A percentile compares a stretch with the other conserved stretches of the same genome.
phyloP scores from a whole-genome alignment of 2,329 filamentous ascomycete species.

The Beauveria sp. region DNA sequence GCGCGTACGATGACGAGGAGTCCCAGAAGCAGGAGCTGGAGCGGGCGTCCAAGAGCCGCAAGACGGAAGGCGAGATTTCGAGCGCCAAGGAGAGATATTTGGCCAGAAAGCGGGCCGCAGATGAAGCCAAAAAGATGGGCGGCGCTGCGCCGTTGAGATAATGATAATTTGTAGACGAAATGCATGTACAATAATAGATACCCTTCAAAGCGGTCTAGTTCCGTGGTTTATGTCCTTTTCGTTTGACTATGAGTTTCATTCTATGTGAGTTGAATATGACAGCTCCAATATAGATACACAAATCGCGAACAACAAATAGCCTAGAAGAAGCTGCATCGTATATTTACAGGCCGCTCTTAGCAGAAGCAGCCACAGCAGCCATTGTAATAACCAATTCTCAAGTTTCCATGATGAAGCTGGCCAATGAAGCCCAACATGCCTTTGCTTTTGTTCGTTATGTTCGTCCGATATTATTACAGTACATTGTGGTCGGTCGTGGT shows the following conservation, averaged over 20 bases:
- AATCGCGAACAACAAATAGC: neutral
- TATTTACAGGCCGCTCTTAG: constrained; percentile 1
- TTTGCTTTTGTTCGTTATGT: neutral
- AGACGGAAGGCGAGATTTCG: constrained; percentile 68
- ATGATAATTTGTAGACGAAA: neutral
- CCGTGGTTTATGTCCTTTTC: neutral
- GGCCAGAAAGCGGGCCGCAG: constrained; percentile 66
- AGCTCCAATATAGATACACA: neutral
- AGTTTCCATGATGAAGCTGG: neutral
- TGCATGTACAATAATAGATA: constrained; percentile 19
- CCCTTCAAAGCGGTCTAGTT: constrained; percentile 15
- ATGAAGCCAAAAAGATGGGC: constrained; percentile 55
- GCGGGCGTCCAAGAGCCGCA: constrained; percentile 63
- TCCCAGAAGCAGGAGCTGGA: constrained; percentile 57
- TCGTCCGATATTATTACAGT: constrained; percentile 2
- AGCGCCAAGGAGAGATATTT: constrained; percentile 75
- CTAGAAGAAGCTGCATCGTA: neutral
- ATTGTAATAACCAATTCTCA: neutral
- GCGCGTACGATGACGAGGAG: constrained; percentile 60
- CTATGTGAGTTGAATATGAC: neutral
- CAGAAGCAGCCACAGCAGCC: neutral
- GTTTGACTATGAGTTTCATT: neutral
- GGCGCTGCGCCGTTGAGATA: constrained; percentile 19
- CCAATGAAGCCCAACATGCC: neutral
- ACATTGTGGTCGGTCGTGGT: neutral